Percentiles rank a stretch among this genome's conserved stretches.
Conservation (phyloP, 2,329 filamentous ascomycete genomes). For the Tolypocladium cylindrosporum region DNA sequence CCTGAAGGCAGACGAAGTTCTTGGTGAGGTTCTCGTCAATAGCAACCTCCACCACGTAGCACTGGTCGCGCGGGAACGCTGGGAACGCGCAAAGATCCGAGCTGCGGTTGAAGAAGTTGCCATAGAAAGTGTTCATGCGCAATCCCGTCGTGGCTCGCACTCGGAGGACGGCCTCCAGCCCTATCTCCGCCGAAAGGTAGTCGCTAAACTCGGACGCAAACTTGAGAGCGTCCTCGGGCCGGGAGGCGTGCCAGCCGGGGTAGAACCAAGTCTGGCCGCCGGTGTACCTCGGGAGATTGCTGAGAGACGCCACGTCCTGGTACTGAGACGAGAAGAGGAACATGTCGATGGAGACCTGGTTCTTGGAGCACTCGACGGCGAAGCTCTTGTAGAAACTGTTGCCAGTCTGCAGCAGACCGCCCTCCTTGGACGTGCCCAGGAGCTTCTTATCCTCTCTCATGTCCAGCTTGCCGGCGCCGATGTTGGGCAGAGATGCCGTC, state of each 20-base stretch:
- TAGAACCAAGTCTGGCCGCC: slow-evolving; percentile 99
- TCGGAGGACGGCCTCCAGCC: slow-evolving; percentile 87
- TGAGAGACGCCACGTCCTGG: slow-evolving; percentile 92
- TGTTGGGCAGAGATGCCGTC: slow-evolving; percentile 79
- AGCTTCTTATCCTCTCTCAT: slow-evolving; percentile 96
- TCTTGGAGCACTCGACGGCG: slow-evolving; percentile 96
- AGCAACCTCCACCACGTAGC: slow-evolving; percentile 94
- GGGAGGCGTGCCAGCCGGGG: slow-evolving; percentile 90
- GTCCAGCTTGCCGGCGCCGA: slow-evolving; percentile 82
- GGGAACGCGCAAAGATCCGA: slow-evolving; percentile 97
- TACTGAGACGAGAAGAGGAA: slow-evolving; percentile 94
- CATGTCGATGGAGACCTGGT: slow-evolving; percentile 97
- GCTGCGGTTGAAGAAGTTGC: slow-evolving; percentile 98
- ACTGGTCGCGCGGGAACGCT: slow-evolving; percentile 93
- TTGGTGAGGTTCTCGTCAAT: slow-evolving; percentile 93
- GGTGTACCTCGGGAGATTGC: slow-evolving; percentile 90
- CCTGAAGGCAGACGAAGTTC: slow-evolving; percentile 85
- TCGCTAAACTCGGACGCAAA: slow-evolving; percentile 96
- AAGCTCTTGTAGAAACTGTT: slow-evolving; percentile 99
- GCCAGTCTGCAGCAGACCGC: slow-evolving; percentile 73
- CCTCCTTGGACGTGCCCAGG: slow-evolving; percentile 88
- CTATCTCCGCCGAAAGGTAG: slow-evolving; percentile 93
- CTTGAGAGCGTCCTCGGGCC: slow-evolving; percentile 92
- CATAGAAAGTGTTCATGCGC: slow-evolving; percentile 96
- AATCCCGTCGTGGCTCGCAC: slow-evolving; percentile 91